Conservation (phyloP, 192 early-diverging fungal genomes). For the Gorgonomyces haynaldii region DNA sequence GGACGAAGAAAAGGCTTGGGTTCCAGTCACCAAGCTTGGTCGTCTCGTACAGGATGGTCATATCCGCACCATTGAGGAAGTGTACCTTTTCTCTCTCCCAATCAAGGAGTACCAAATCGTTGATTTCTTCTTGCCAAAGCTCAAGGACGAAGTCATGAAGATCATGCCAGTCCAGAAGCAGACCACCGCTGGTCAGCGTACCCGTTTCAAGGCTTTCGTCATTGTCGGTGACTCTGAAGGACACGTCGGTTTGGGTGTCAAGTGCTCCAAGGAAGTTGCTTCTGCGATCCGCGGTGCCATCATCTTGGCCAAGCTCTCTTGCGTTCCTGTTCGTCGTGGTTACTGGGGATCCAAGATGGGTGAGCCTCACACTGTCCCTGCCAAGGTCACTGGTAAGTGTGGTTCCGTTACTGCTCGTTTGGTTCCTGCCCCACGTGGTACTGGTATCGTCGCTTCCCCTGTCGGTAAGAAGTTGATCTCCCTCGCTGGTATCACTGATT, state of each 20-base stretch:
- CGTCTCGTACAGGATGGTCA: slow-evolving; percentile 97
- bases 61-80: slow-evolving; percentile 94
- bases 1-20: slow-evolving; percentile 75
- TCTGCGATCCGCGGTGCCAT: slow-evolving; percentile 97
- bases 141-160: slow-evolving; percentile 99
- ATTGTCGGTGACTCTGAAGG: slow-evolving; percentile 95
- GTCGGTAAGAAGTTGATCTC: slow-evolving; percentile 95
- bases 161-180: slow-evolving; percentile 99
- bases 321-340: slow-evolving; percentile 96
- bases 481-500: slow-evolving; percentile 94
- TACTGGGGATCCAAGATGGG: slow-evolving; percentile 96
- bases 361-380: slow-evolving; percentile 95
- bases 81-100: slow-evolving; percentile 95
- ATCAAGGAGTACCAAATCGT: slow-evolving; percentile 99
- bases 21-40: slow-evolving; percentile 97
- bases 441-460: slow-evolving; percentile 94
- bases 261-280: slow-evolving; percentile 99
- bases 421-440: slow-evolving; percentile 98
- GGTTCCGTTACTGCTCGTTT: slow-evolving; percentile 87
- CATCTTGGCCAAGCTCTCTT: slow-evolving; percentile 95
- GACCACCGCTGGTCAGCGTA: slow-evolving; percentile 98
- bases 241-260: slow-evolving; percentile 98
- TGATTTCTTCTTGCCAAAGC: slow-evolving; percentile 85
- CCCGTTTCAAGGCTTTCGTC: slow-evolving; percentile 99
- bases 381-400: slow-evolving; percentile 94